Evolutionary conservation across 164 flowering plant genomes (phyloP).

Genomic region (Vitis labrusca): DNA sequence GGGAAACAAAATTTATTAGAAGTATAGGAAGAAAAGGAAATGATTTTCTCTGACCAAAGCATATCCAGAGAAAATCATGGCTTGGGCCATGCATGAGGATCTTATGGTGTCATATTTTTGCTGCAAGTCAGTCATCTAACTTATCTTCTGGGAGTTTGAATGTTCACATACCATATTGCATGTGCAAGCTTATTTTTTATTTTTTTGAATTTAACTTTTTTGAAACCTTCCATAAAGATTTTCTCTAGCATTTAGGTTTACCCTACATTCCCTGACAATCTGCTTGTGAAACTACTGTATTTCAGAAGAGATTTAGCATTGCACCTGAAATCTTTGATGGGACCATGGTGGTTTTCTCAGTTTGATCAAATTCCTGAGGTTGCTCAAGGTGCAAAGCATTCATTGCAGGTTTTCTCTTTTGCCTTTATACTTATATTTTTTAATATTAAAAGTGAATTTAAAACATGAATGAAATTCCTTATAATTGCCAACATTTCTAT

Average conservation of each 20-base stretch:
- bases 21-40: too few relatives aligned
- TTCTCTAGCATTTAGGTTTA: neutral
- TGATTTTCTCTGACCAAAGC: too few relatives aligned
- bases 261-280: neutral
- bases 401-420: slow-evolving; percentile 67
- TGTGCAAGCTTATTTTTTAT: neutral
- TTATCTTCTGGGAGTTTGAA: neutral
- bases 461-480: too few relatives aligned
- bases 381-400: slow-evolving; percentile 80
- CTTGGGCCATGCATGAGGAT: neutral
- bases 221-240: neutral
- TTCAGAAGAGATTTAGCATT: slow-evolving; percentile 92
- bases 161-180: neutral
- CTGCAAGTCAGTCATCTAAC: neutral
- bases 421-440: neutral
- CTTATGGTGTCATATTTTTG: neutral
- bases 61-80: neutral
- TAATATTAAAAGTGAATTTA: neutral
- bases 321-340: slow-evolving; percentile 90
- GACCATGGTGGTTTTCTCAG: slow-evolving; percentile 99
- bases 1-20: too few relatives aligned
- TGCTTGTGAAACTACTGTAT: slow-evolving; percentile 1
- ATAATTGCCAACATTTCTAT: too few relatives aligned
- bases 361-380: slow-evolving; percentile 89
- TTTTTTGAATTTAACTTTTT: neutral